These are phyloP conservation scores for Mycena indigotica DNA, from an alignment of 768 basidiomycete species.

Conservation along the genomic window DNA sequence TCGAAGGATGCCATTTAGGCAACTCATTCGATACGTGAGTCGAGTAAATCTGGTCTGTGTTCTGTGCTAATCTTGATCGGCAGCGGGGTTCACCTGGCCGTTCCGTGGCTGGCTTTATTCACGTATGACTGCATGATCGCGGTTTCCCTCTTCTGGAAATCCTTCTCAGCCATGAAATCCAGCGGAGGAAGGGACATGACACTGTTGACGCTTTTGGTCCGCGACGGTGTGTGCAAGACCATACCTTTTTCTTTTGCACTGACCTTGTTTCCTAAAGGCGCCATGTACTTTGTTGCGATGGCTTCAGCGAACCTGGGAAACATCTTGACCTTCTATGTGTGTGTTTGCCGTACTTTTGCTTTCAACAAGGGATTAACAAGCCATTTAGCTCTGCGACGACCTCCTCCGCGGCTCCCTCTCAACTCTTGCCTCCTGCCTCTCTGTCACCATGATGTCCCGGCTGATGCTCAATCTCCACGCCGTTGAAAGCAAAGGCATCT, in stretches of 20 bases:
- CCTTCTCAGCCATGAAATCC: background rate
- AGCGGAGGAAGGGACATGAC: background rate
- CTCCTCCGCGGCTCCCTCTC: slow-evolving; percentile 17
- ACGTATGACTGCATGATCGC: slow-evolving; percentile 11
- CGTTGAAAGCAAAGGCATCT: slow-evolving; percentile 13
- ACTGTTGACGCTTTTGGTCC: slow-evolving; percentile 2
- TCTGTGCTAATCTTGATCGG: background rate
- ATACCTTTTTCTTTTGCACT: too few relatives aligned
- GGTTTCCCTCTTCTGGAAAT: slow-evolving; percentile 5
- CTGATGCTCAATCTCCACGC: slow-evolving; percentile 20
- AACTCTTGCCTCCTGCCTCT: slow-evolving; percentile 8
- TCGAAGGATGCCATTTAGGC: slow-evolving; percentile 12
- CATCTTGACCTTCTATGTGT: slow-evolving; percentile 14
- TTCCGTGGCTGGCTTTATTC: slow-evolving; percentile 16
- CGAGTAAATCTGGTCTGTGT: background rate
- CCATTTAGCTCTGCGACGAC: slow-evolving; percentile 2
- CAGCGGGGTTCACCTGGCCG: slow-evolving; percentile 8
- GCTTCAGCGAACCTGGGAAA: slow-evolving; percentile 7
- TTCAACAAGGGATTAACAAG: background rate
- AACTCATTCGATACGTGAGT: slow-evolving; percentile 2
- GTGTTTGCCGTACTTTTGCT: background rate
- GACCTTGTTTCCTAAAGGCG: too few relatives aligned
- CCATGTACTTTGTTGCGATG: slow-evolving; percentile 15
- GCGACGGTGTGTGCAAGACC: slow-evolving; percentile 6
- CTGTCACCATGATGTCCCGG: slow-evolving; percentile 18